Evolutionary conservation across 2,329 filamentous ascomycete species (phyloP), one percentile per base, ranked within the genome.

Genomic region (Xylaria sp.): DNA sequence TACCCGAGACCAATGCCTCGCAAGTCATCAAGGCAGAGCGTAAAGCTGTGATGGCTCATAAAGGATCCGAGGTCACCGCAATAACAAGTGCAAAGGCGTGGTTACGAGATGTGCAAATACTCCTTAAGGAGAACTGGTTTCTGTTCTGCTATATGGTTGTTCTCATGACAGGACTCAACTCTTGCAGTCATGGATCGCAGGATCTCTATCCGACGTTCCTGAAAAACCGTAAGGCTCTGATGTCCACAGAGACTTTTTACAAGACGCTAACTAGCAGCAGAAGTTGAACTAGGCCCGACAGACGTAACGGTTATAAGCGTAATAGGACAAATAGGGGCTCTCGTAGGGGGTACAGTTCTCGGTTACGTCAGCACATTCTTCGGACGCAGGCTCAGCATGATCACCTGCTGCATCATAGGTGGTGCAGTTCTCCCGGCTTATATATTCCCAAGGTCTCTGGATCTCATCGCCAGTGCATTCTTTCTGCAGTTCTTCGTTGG

Each of bases 151-250:
- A 71, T 48, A 64, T 72, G 62, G 25, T 72, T 55, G 64, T 72
- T 7, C 33, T 72, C 48, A 69, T 72, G 71, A 71, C 71, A 2
- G 71, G 69, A 2, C 60, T 72, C 39, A 71, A 70, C 52, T 69
- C 71, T 3, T 64, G 51, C 48, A 66, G 61, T 46, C 71, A 72
- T 28, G 71, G 71, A 33, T 67, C 71, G 18, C 48, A 61, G 20
- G 71, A 72, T 20, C 28, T 72, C 9, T 72, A 71, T 55, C 69
- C 71, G 18, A 72, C 71, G 9, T 72, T 72, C 18, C 51, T 72
- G 9, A 72, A 72, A 62, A 72, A 72, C n/a, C 49, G 69, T 72
- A 54, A 68, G 71, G 2, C 33, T 9, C 23, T 25, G 23, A 9
- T 13, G n/a, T 55, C 5, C 25, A 33, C 25, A 1, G 3, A 7